Evolutionary conservation across 805 yeast genomes (phyloP), one percentile per base, ranked within the genome.

Genomic region (Dipodascopsis uninucleata): DNA sequence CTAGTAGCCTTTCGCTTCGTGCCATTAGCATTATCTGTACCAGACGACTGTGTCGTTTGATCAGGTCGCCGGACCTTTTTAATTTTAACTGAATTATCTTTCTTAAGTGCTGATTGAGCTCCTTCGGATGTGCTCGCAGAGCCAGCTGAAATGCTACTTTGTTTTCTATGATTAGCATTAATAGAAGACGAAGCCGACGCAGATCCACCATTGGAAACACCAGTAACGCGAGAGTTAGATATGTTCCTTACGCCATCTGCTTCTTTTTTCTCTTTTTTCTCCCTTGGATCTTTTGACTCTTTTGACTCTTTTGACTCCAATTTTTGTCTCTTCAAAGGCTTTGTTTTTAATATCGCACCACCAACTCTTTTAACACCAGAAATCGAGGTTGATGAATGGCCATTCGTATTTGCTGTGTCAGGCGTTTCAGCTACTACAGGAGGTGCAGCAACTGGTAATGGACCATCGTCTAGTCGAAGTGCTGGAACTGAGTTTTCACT

Each of bases 321-420:
- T 28, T 44, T 51, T 39, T 36, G 21, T 42, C 20, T 45, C 48
- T 41, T 52, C 41, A 43, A 49, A 52, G 36, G 46, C 35, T 49
- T 48, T 49, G 55, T 50, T 39, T 60, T 54, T 43, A 57, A 51
- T 5, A 60, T 61, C 12, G 65, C 63, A 5, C 65, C 67, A 25
- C 47, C 43, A 16, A 25, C 43, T 4, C 51, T 26, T 22, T 37
- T 48, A n/a, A 20, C 36, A 14, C 46, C 34, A 18, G 23, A 20
- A 14, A 31, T 8, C 37, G 23, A 21, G n/a, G n/a, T n/a, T n/a
- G n/a, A n/a, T n/a, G n/a, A n/a, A n/a, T n/a, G n/a, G n/a, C n/a
- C n/a, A n/a, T n/a, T n/a, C n/a, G n/a, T n/a, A n/a, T n/a, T n/a
- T n/a, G n/a, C n/a, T n/a, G n/a, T n/a, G n/a, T n/a, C 25, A 31